phyloP scores from a whole-genome alignment of 306 rosid genomes.

The Malus sylvestris region DNA sequence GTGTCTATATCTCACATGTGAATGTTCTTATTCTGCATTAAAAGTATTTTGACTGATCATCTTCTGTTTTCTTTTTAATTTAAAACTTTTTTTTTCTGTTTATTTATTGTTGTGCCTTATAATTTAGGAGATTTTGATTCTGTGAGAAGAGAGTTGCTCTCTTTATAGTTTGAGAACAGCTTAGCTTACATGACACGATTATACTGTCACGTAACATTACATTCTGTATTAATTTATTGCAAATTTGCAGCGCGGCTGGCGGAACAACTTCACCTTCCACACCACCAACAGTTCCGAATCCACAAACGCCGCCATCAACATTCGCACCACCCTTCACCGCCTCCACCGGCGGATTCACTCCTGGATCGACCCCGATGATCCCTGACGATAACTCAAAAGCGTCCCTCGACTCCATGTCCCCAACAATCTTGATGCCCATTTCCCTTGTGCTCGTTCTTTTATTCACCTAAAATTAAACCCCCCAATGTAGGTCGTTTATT shows the following conservation, averaged over 20 bases:
- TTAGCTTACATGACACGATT: too few relatives aligned
- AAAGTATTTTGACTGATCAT: too few relatives aligned
- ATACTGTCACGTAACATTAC: too few relatives aligned
- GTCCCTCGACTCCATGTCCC: not conserved
- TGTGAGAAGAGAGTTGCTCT: not conserved
- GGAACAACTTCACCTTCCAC: conserved; percentile 49
- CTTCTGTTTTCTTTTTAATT: too few relatives aligned
- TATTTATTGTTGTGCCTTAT: not conserved
- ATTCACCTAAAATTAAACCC: conserved; percentile 14
- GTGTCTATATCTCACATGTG: too few relatives aligned
- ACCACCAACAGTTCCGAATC: conserved; percentile 19
- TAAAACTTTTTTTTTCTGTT: too few relatives aligned
- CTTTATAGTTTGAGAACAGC: too few relatives aligned
- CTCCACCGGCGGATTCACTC: conserved; percentile 12
- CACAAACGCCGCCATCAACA: conserved; percentile 32
- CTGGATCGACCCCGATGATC: conserved; percentile 21
- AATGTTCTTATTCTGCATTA: too few relatives aligned
- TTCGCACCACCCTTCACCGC: conserved; percentile 12
- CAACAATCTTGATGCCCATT: conserved; percentile 11
- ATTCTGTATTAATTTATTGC: not conserved
- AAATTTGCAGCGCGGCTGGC: conserved; percentile 61
- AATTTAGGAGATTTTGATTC: not conserved
- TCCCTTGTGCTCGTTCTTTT: conserved; percentile 21
- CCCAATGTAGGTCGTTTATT: conserved; percentile 3
- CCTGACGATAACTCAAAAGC: conserved; percentile 31